These are phyloP conservation scores for Oryza meyeriana DNA, from an alignment of 176 grass and related monocot species.

Conservation along the genomic window DNA sequence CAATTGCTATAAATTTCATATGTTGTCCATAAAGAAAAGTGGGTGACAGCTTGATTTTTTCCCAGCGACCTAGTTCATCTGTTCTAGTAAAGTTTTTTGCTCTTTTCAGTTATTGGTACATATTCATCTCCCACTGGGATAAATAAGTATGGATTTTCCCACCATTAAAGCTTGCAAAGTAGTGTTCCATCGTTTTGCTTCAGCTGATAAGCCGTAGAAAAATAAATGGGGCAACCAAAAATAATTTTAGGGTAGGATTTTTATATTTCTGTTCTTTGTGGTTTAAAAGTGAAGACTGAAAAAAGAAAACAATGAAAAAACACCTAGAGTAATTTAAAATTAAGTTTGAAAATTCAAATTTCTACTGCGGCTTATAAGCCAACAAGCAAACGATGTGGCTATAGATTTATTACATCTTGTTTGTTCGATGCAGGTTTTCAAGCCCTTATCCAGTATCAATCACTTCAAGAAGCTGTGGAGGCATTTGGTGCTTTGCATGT, in stretches of 20 bases:
- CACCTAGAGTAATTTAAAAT: no score
- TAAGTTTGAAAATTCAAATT: no score
- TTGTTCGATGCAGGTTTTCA: slow-evolving; percentile 77
- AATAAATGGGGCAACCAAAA: no score
- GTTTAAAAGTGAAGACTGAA: no score
- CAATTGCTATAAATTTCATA: not conserved
- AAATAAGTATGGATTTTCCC: not conserved
- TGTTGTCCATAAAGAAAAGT: not conserved
- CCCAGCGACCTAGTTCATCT: not conserved
- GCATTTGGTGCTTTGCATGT: slow-evolving; percentile 85
- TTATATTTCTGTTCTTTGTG: no score
- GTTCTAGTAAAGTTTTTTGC: slow-evolving; percentile 1
- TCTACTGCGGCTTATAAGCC: no score
- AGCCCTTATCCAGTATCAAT: slow-evolving; percentile 88
- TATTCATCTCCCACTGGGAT: not conserved
- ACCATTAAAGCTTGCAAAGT: not conserved
- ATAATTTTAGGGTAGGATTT: no score
- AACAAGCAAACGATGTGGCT: no score
- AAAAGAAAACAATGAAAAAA: no score
- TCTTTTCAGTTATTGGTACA: not conserved
- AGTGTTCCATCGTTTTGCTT: no score
- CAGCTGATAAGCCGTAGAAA: no score
- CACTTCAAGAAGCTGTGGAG: slow-evolving; percentile 76
- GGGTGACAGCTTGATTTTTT: not conserved
- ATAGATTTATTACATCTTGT: not conserved